These are phyloP conservation scores for Colletotrichum shisoi DNA, from an alignment of 2,329 filamentous ascomycete genomes.

Conservation along the genomic window DNA sequence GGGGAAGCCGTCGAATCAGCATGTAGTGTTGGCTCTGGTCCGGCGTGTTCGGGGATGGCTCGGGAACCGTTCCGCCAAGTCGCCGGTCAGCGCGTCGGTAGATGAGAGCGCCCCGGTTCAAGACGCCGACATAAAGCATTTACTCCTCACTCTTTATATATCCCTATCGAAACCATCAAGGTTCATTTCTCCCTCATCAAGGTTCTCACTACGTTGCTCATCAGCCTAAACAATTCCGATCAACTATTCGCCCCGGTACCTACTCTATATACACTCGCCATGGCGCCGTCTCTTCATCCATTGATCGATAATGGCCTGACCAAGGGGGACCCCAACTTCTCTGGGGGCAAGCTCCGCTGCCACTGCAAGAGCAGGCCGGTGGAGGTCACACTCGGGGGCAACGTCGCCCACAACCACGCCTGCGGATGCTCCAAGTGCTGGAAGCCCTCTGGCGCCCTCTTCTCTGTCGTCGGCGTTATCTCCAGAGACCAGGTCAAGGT, in stretches of 20 bases:
- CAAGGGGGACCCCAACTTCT: slow-evolving; percentile 62
- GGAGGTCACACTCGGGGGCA: slow-evolving; percentile 63
- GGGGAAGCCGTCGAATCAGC: slow-evolving; percentile 34
- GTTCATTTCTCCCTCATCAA: background rate
- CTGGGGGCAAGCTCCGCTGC: slow-evolving; percentile 69
- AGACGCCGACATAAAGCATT: slow-evolving; percentile 3
- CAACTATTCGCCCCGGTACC: background rate
- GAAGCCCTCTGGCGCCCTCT: slow-evolving; percentile 70
- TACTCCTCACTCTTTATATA: slow-evolving; percentile 16
- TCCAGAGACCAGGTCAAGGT: slow-evolving; percentile 63
- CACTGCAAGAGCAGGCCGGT: slow-evolving; percentile 65
- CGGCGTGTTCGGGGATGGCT: slow-evolving; percentile 34
- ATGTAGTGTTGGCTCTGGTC: slow-evolving; percentile 12
- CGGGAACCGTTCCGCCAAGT: slow-evolving; percentile 28
- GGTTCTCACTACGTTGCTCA: slow-evolving; percentile 6
- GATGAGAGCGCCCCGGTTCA: background rate
- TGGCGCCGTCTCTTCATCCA: slow-evolving; percentile 64
- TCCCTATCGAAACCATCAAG: slow-evolving; percentile 7
- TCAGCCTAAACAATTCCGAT: background rate
- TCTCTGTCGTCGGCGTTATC: slow-evolving; percentile 70
- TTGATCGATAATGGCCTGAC: slow-evolving; percentile 68
- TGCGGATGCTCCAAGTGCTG: slow-evolving; percentile 78
- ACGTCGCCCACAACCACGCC: slow-evolving; percentile 73
- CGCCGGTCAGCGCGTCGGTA: slow-evolving; percentile 9
- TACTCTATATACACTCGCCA: slow-evolving; percentile 35